Percentiles rank a stretch among this genome's conserved stretches.
Conservation (phyloP, 2,329 filamentous ascomycete species). For the Fusarium coffeatum region DNA sequence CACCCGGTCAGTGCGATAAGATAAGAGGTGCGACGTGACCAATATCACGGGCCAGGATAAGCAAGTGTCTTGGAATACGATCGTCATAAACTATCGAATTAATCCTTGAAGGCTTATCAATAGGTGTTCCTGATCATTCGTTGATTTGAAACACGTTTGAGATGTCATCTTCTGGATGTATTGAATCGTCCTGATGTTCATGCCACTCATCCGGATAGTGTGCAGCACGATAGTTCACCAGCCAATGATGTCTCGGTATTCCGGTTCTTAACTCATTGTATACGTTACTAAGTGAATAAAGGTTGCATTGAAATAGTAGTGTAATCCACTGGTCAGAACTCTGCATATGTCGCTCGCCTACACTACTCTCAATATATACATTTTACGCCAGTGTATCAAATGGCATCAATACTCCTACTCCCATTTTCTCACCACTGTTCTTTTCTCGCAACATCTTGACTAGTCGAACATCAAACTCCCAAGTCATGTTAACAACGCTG, state of each 20-base stretch:
- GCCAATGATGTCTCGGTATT: not conserved
- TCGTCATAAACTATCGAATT: not conserved
- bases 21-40: slow-evolving; percentile 31
- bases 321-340: not conserved
- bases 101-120: not conserved
- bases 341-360: not conserved
- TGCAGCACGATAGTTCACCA: not conserved
- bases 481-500: not conserved
- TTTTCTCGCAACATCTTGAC: not conserved
- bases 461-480: no score
- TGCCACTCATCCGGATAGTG: not conserved
- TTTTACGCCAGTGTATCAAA: not conserved
- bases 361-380: not conserved
- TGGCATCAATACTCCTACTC: no score
- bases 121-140: not conserved
- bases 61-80: not conserved
- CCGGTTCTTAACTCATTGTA: not conserved
- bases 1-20: slow-evolving; percentile 38
- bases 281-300: not conserved
- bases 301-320: not conserved
- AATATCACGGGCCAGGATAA: slow-evolving; percentile 1
- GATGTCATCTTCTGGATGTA: not conserved
- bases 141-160: not conserved
- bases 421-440: not conserved
- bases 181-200: not conserved